Evolutionary conservation across 164 flowering plant species (phyloP).

Genomic region (Macadamia integrifolia): DNA sequence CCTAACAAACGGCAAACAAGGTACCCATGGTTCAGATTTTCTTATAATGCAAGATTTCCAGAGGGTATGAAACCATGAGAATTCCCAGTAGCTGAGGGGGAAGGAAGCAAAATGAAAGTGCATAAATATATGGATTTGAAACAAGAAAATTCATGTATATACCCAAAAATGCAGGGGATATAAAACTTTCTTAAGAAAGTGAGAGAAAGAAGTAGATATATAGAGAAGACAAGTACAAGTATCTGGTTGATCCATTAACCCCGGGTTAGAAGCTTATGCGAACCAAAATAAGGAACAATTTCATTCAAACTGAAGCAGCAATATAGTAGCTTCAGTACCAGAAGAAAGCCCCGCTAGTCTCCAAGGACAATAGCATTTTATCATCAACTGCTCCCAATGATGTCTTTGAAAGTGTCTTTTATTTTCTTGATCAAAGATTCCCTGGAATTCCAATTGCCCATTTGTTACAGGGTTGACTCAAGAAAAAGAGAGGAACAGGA

Average conservation of each 20-base stretch:
- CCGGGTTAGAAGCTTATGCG: constrained; percentile 10
- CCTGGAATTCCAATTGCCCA: constrained; percentile 36
- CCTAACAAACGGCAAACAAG: too few relatives aligned
- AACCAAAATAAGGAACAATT: constrained; percentile 2
- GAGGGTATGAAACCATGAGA: too few relatives aligned
- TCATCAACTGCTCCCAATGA: constrained; percentile 50
- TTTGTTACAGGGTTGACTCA: neutral
- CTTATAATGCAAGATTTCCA: too few relatives aligned
- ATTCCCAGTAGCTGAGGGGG: too few relatives aligned
- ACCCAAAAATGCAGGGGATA: neutral
- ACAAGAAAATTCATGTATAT: too few relatives aligned
- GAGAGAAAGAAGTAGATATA: neutral
- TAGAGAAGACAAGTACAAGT: neutral
- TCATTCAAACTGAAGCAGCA: neutral
- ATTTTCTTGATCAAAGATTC: constrained; percentile 57
- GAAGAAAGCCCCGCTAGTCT: neutral
- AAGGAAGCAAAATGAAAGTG: too few relatives aligned
- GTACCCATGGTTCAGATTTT: too few relatives aligned
- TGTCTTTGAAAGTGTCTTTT: constrained; percentile 50
- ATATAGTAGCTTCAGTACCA: too few relatives aligned
- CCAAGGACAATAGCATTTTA: neutral
- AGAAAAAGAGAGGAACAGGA: neutral
- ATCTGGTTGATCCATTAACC: constrained; percentile 4
- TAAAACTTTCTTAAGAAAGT: too few relatives aligned
- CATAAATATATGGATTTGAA: too few relatives aligned